These are phyloP conservation scores for Setaria viridis DNA, from an alignment of 202 grass and related monocot genomes.

Conservation along the genomic window DNA sequence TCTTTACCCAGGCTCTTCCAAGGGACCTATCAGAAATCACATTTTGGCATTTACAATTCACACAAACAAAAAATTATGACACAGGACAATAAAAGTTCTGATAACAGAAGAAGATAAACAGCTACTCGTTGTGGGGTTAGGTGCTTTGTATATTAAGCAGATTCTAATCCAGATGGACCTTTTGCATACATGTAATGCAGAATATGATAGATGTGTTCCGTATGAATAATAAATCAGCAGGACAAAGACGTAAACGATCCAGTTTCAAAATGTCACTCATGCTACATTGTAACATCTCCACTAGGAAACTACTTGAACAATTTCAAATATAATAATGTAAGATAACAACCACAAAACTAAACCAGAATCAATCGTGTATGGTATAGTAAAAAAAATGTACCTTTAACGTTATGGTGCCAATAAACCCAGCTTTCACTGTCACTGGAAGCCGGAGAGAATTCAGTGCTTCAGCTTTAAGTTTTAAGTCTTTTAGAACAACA, in stretches of 20 bases:
- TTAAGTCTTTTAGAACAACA: slow-evolving; percentile 95
- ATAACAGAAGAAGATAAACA: neutral
- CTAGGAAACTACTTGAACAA: slow-evolving; percentile 3
- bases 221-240: slow-evolving; percentile 2
- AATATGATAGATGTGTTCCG: neutral
- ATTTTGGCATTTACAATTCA: slow-evolving; percentile 43
- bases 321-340: slow-evolving; percentile 2
- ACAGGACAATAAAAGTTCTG: neutral
- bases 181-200: slow-evolving; percentile 21
- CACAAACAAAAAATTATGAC: neutral
- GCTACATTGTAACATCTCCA: slow-evolving; percentile 12
- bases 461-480: slow-evolving; percentile 96
- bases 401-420: slow-evolving; percentile 98
- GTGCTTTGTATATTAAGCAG: neutral
- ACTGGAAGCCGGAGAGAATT: slow-evolving; percentile 96
- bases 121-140: neutral
- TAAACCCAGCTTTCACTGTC: slow-evolving; percentile 96
- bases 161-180: neutral
- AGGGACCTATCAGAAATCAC: slow-evolving; percentile 78
- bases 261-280: slow-evolving; percentile 18
- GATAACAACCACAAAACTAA: slow-evolving; percentile 10
- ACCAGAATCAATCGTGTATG: slow-evolving; percentile 29
- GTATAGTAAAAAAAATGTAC: slow-evolving; percentile 49
- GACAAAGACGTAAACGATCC: neutral
- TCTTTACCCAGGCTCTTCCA: slow-evolving; percentile 99